Evolutionary conservation across 2,329 filamentous ascomycete species (phyloP).

Genomic region (Aspergillus bombycis): DNA sequence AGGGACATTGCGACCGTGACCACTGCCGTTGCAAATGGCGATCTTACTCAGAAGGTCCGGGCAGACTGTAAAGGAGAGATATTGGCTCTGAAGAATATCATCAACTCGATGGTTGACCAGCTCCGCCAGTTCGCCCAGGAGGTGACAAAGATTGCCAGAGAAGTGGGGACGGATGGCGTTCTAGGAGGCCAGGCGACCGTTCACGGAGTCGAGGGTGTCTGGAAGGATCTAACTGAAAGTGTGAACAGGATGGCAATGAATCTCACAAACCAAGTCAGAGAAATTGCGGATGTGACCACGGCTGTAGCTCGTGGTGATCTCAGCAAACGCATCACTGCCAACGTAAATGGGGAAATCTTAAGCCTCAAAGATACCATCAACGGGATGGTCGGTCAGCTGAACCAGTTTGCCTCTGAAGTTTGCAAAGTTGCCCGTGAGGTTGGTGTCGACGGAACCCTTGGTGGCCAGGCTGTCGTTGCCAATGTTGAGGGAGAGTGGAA

Average conservation of each 20-base stretch:
- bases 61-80: constrained; percentile 2
- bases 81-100: constrained; percentile 2
- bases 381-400: constrained; percentile 95
- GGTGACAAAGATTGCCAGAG: constrained; percentile 87
- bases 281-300: constrained; percentile 91
- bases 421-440: constrained; percentile 96
- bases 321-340: constrained; percentile 92
- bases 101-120: constrained; percentile 62
- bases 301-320: constrained; percentile 95
- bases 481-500: constrained; percentile 95
- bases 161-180: constrained; percentile 66
- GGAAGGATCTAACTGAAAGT: constrained; percentile 68
- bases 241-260: constrained; percentile 70
- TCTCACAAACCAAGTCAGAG: constrained; percentile 71
- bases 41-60: constrained; percentile 64
- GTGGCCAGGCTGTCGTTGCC: constrained; percentile 93
- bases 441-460: constrained; percentile 97
- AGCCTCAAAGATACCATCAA: constrained; percentile 96
- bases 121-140: constrained; percentile 95
- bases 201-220: constrained; percentile 67
- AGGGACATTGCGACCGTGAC: constrained; percentile 97
- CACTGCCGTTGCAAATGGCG: constrained; percentile 91
- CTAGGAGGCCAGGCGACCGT: constrained; percentile 66
- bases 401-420: constrained; percentile 94
- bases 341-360: constrained; percentile 92